Evolutionary conservation across 2,329 filamentous ascomycete species (phyloP).

Genomic region (Trichoderma koningiopsis): DNA sequence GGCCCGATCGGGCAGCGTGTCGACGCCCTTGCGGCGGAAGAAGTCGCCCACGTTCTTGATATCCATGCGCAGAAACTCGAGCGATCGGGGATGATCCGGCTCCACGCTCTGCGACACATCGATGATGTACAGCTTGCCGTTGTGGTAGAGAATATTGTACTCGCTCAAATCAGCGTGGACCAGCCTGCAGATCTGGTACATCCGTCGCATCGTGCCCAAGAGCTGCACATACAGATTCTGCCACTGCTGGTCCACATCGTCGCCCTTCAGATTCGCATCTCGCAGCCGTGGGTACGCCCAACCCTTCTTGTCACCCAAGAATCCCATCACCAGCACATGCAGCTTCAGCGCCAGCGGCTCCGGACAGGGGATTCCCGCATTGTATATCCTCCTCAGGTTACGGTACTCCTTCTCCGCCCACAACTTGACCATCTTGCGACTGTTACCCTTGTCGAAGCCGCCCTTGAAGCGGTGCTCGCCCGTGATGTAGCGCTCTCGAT

Average conservation of each 20-base stretch:
- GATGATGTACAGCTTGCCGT: constrained; percentile 83
- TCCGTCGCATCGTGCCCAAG: constrained; percentile 82
- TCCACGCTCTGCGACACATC: constrained; percentile 98
- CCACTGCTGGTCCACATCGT: constrained; percentile 74
- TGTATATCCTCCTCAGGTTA: constrained; percentile 82
- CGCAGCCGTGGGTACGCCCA: constrained; percentile 86
- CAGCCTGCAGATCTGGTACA: constrained; percentile 89
- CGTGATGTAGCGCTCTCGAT: constrained; percentile 91
- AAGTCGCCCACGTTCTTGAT: constrained; percentile 97
- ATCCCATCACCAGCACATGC: constrained; percentile 95
- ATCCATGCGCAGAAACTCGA: constrained; percentile 96
- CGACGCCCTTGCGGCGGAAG: constrained; percentile 82
- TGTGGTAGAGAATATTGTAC: constrained; percentile 94
- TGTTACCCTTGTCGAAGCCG: constrained; percentile 92
- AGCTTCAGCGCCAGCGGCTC: constrained; percentile 86
- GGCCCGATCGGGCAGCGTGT: constrained; percentile 75
- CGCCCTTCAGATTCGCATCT: constrained; percentile 74
- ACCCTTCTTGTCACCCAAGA: constrained; percentile 84
- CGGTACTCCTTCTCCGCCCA: constrained; percentile 99
- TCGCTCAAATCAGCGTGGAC: constrained; percentile 97
- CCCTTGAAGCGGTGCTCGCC: constrained; percentile 90
- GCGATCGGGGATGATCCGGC: constrained; percentile 87
- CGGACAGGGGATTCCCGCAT: constrained; percentile 84
- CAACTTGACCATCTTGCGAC: constrained; percentile 94
- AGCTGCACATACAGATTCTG: constrained; percentile 78